Percentiles rank a stretch among this genome's conserved stretches.
These are phyloP conservation scores for Isabelozyma pseudorhagii DNA, from an alignment of 805 yeast genomes.

Conservation along the genomic window DNA sequence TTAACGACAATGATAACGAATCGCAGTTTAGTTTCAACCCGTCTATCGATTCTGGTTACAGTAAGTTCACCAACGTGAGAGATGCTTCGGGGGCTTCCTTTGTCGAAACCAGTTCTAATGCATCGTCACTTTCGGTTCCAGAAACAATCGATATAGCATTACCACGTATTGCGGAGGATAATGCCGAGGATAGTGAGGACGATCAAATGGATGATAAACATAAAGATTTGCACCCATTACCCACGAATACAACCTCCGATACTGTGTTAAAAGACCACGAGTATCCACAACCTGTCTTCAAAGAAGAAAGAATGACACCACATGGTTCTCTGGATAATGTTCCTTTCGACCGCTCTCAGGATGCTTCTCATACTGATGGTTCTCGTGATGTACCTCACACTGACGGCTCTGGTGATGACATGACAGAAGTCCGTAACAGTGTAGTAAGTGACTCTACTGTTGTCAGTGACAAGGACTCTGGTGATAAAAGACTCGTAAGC, in stretches of 20 bases:
- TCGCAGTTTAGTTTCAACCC: constrained; percentile 25
- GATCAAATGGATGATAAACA: constrained; percentile 3
- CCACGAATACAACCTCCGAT: constrained; percentile 12
- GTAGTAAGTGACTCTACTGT: not conserved
- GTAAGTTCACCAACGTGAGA: constrained; percentile 29
- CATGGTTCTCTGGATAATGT: constrained; percentile 9
- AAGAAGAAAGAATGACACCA: constrained; percentile 26
- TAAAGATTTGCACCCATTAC: not conserved
- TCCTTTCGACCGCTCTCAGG: not conserved
- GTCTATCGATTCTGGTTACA: constrained; percentile 18
- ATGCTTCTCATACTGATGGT: not conserved
- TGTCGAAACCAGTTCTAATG: constrained; percentile 15
- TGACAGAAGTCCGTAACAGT: not conserved
- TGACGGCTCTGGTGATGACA: not conserved
- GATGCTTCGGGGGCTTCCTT: constrained; percentile 12
- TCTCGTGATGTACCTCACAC: not conserved
- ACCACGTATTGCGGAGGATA: constrained; percentile 34
- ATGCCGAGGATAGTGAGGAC: constrained; percentile 6
- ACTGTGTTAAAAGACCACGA: constrained; percentile 22
- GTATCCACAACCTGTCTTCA: constrained; percentile 16
- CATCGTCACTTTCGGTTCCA: constrained; percentile 33
- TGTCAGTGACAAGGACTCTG: not conserved
- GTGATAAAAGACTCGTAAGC: not conserved
- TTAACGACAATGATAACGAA: constrained; percentile 41
- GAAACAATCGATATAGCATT: constrained; percentile 38